Base-by-base conservation (phyloP, 345 rosid genomes). In the Aurinia saxatilis region DNA sequence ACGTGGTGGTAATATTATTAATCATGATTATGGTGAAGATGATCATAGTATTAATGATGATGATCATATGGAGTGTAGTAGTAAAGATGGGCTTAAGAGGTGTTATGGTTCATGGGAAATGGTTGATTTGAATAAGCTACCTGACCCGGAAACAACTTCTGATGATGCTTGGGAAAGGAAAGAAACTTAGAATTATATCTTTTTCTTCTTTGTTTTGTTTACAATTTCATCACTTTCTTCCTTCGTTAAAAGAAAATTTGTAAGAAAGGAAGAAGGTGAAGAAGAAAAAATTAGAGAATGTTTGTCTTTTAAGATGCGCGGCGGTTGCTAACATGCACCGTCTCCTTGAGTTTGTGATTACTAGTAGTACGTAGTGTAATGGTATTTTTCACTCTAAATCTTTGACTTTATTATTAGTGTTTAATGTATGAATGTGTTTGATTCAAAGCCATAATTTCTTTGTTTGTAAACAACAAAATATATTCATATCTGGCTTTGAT, bases 41-140 rank as follows among this genome's bases (percentile, higher is more conserved):
- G 40, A 54, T 27, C 29, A 30, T 21, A 42, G 14, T 17, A 15
- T 33, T 65, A 53, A 53, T 42, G 36, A 57, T 57, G 60, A 60
- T 36, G 55, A 57, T 66, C 54, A 49, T 21, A 57, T 37, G 10
- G 54, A 65, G 39, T 36, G 49, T 33, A 36, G 18, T 66, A 61
- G 55, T 47, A 51, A 49, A 17, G 56, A 66, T 23, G 79, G 68
- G 75, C 68, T 77, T 51, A 80, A 79, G 77, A 71, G 62, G 13
- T 75, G 79, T 35, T 54, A 51, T 53, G 82, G 85, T 58, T 71
- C 82, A 10, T 57, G 64, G 70, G 84, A 71, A 63, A 81, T 86
- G 78, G 95, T 87, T 13, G 99, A 93, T 70, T 76, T 93, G 82
- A 93, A 93, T 57, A 87, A 93, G 66, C 11, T 83, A 58, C 99